Evolutionary conservation across 345 rosid species (phyloP), one percentile per base, ranked within the genome.

Genomic region (Syzygium jambos): DNA sequence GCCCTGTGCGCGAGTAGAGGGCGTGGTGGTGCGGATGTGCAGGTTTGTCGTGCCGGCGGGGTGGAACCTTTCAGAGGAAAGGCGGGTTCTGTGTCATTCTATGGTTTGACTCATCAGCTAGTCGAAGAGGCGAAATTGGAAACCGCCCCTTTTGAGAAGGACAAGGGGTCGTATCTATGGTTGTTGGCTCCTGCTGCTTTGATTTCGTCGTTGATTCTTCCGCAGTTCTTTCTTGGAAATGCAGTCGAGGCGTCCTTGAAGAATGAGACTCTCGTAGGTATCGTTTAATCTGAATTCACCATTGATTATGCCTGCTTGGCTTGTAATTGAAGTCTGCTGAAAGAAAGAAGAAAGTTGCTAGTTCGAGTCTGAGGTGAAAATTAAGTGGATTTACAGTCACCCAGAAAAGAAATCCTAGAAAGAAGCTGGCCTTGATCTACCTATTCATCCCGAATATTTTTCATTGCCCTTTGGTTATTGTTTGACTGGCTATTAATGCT

Each of bases 31-130:
- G 84, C 90, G 7, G 88, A 65, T 25, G 89, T 89, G 87, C 86
- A 89, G 19, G 78, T 89, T 78, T 56, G 51, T 52, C 86, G 86
- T 51, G 88, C 61, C 84, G 88, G 90, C 86, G 94, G 92, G 86
- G 86, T 88, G 90, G 98, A 96, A 89, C 91, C 95, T 16, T 93
- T 93, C 86, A 93, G 92, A 59, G 98, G 98, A 11, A 95, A 97
- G 90, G 89, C 99, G 4, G 98, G 99, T 86, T 96, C 96, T 8
- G 89, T 95, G 89, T 95, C 98, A 11, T 97, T 95, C 90, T 65
- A 87, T 86, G 99, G 99, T 10, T 78, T 94, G 89, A 93, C 96
- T 84, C 93, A 96, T 85, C 97, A 96, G 89, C 91, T 93, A 5
- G 94, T 94, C 78, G 99, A 97, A 91, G 98, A 95, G 89, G 91